Evolutionary conservation across 2,329 filamentous ascomycete genomes (phyloP).

Genomic region (Fusarium tuaranense): DNA sequence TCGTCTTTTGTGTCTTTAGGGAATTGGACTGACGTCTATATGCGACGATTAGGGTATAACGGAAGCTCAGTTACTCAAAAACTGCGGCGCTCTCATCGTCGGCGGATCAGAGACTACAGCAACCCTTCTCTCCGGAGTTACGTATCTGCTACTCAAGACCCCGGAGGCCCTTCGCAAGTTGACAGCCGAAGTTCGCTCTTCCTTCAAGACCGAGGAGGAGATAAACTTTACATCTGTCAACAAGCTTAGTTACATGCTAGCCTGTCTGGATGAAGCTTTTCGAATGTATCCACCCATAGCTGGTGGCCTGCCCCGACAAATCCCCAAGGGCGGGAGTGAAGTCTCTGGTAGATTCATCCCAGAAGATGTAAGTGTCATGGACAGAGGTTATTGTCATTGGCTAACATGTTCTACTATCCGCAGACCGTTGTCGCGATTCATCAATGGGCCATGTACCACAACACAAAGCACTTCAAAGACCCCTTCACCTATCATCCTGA

Average conservation of each 20-base stretch:
- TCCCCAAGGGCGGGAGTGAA: neutral
- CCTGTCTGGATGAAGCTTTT: conserved; percentile 16
- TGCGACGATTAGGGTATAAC: neutral
- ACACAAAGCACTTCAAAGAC: conserved; percentile 4
- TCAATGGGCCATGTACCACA: conserved; percentile 20
- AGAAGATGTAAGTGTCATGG: neutral
- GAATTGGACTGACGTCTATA: neutral
- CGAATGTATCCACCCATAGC: conserved; percentile 18
- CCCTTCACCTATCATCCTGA: conserved; percentile 17
- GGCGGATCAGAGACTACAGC: conserved; percentile 51
- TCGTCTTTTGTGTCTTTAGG: neutral
- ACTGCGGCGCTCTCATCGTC: conserved; percentile 32
- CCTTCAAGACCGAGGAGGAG: conserved; percentile 17
- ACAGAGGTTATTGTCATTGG: neutral
- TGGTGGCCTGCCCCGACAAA: neutral
- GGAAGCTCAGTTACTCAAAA: neutral
- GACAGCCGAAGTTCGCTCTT: conserved; percentile 47
- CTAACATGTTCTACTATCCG: neutral
- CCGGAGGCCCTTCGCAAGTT: conserved; percentile 47
- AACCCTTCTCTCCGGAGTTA: conserved; percentile 43
- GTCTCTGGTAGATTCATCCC: neutral
- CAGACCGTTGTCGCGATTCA: conserved; percentile 6
- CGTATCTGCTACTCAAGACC: conserved; percentile 46
- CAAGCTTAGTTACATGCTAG: conserved; percentile 16
- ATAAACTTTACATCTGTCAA: conserved; percentile 24